Base-by-base conservation (phyloP, 225 moss, liverwort and hornwort genomes). In the Takakia lepidozioides region DNA sequence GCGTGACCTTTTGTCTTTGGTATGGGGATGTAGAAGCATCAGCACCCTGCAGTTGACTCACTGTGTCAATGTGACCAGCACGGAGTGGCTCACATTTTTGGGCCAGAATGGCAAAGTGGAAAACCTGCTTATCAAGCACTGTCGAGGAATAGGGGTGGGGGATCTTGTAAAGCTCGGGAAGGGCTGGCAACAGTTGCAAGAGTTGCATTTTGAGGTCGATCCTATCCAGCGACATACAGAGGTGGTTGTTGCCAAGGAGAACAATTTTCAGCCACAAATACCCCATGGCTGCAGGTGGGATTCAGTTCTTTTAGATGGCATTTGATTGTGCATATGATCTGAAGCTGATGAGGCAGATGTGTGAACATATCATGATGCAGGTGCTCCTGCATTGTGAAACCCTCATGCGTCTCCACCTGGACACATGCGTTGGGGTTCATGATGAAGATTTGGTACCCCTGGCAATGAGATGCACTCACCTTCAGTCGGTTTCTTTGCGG, bases 1-100 rank as follows among this genome's bases (percentile, higher is more conserved):
- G 30, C 55, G 76, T 25, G 76, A 71, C 10, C 76, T 76, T 20
- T 51, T 76, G 35, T 76, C 76, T n/a, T 63, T 76, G 18, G 71
- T 71, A 10, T 66, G 58, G 29, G 76, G 76, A 8, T 76, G 76
- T 35, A 38, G 36, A 39, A 37, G 38, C 39, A 51, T 76, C 10
- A 60, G 29, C 18, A 60, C 67, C 7, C 49, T 76, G 14, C 76
- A 71, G 6, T 50, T 76, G 6, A 64, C 62, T 29, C 62, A 63
- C 5, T 51, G 71, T 43, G 61, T 76, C 67, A 51, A 60, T 25
- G 67, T 76, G 63, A 54, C 63, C 47, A 66, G 63, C 37, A 46
- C 67, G 27, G 71, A 76, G 60, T 76, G 76, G 76, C 71, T 71
- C 3, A 63, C 63, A 38, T 67, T 71, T 38, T 28, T 71, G 0